phyloP scores from a whole-genome alignment of 345 rosid genomes.

The Carallia brachiata region DNA sequence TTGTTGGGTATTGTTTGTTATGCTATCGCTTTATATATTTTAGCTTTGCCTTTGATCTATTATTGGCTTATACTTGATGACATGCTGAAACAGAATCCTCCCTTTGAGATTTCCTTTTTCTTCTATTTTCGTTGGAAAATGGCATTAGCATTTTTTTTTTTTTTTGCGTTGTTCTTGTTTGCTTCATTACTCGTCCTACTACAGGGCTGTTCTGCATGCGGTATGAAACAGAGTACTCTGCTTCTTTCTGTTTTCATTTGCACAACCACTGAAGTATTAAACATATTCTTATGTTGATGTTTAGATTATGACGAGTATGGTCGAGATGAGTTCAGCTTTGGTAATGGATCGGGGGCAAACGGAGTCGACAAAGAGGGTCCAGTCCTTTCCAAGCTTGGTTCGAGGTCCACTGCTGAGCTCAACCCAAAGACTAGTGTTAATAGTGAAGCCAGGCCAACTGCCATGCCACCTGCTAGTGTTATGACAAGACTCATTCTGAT shows the following conservation, averaged over 20 bases:
- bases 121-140: too few relatives aligned
- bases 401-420: constrained; percentile 74
- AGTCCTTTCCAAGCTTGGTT: constrained; percentile 62
- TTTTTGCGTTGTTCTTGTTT: too few relatives aligned
- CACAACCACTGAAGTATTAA: neutral
- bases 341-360: constrained; percentile 39
- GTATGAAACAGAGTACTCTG: constrained; percentile 7
- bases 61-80: too few relatives aligned
- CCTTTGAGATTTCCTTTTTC: neutral
- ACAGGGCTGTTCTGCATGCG: neutral
- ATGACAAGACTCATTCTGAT: constrained; percentile 92
- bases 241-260: neutral
- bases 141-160: too few relatives aligned
- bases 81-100: too few relatives aligned
- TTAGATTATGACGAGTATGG: constrained; percentile 52
- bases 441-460: constrained; percentile 46
- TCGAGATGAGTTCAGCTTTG: constrained; percentile 65
- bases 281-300: neutral
- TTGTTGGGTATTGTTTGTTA: constrained; percentile 20
- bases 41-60: too few relatives aligned
- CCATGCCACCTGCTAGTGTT: constrained; percentile 95
- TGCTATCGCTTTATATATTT: neutral
- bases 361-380: constrained; percentile 54
- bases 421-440: constrained; percentile 51
- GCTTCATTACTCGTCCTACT: too few relatives aligned